These are phyloP conservation scores for Thermothielavioides terrestris DNA, from an alignment of 495 filamentous ascomycete genomes.

Conservation along the genomic window DNA sequence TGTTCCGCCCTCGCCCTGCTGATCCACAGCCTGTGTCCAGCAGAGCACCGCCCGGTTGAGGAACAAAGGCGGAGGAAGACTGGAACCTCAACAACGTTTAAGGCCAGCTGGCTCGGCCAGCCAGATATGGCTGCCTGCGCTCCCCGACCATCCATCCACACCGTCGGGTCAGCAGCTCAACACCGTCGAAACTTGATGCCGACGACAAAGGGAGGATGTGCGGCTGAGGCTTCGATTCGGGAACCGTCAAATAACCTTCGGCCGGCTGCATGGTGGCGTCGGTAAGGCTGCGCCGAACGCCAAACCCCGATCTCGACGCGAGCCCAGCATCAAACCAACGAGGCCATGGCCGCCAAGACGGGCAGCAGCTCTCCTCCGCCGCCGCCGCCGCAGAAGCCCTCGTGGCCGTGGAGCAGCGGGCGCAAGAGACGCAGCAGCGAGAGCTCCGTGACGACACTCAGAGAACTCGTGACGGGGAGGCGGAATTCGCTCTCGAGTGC, in stretches of 20 bases:
- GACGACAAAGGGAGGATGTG: background rate
- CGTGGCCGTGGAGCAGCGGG: constrained; percentile 9
- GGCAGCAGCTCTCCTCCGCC: background rate
- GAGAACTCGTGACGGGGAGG: constrained; percentile 2
- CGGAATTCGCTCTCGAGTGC: constrained; percentile 3
- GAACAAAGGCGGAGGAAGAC: background rate
- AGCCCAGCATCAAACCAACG: background rate
- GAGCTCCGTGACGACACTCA: background rate
- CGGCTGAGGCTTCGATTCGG: background rate
- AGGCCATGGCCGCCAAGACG: background rate
- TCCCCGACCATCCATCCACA: background rate
- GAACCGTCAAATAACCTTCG: background rate
- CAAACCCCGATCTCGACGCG: background rate
- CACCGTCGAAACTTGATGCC: background rate
- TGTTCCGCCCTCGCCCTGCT: background rate
- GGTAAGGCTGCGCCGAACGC: too few relatives aligned
- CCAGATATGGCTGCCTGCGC: background rate
- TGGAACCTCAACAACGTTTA: background rate
- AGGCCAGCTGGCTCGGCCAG: background rate
- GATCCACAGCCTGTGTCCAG: background rate
- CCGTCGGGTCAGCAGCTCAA: background rate
- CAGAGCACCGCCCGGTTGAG: background rate
- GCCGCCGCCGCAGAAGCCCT: background rate
- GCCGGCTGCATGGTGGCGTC: background rate
- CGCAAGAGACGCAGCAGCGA: constrained; percentile 10